Evolutionary conservation across 148 eudicot species (phyloP).

Genomic region (Cornus suecica): DNA sequence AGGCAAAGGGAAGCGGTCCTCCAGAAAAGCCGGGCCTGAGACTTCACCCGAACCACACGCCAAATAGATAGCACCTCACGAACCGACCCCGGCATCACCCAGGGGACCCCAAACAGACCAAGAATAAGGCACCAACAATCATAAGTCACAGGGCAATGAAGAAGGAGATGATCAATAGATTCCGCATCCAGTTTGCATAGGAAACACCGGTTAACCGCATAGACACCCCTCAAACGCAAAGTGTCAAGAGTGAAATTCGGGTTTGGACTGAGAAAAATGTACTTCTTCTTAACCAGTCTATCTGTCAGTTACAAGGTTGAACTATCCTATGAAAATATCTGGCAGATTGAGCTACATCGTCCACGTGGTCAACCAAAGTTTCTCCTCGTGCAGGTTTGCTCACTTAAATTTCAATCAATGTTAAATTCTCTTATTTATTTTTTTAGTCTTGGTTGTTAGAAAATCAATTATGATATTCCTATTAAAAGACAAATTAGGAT

Average conservation of each 20-base stretch:
- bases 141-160: too few relatives aligned
- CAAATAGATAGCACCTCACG: too few relatives aligned
- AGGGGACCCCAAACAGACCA: too few relatives aligned
- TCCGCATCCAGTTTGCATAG: too few relatives aligned
- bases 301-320: slow-evolving; percentile 18
- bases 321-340: slow-evolving; percentile 48
- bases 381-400: slow-evolving; percentile 55
- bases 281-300: slow-evolving; percentile 7
- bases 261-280: slow-evolving; percentile 16
- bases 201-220: too few relatives aligned
- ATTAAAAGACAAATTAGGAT: not conserved
- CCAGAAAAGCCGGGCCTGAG: too few relatives aligned
- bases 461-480: not conserved
- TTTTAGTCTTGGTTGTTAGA: not conserved
- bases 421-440: not conserved
- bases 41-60: too few relatives aligned
- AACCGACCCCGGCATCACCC: too few relatives aligned
- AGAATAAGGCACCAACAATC: too few relatives aligned
- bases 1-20: too few relatives aligned
- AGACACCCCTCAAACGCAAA: too few relatives aligned
- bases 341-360: slow-evolving; percentile 47
- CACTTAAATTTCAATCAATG: not conserved
- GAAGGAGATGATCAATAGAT: too few relatives aligned
- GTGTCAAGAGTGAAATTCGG: slow-evolving; percentile 25
- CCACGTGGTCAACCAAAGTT: slow-evolving; percentile 31